phyloP scores from a whole-genome alignment of 2,329 filamentous ascomycete species.

The Exophiala sp. region DNA sequence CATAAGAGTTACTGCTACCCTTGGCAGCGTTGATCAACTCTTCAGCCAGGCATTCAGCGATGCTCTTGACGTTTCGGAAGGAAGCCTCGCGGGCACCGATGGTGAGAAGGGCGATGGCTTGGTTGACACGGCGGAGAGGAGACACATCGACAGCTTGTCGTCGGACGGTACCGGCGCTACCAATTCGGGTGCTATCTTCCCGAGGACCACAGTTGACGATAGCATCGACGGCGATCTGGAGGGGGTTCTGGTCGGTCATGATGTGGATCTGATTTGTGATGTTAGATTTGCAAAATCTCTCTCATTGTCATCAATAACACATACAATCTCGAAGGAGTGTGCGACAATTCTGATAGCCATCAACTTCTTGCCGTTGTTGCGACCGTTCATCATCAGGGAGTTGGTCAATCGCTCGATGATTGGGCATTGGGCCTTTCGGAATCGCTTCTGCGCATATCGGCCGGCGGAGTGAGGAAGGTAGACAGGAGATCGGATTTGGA shows the following conservation, averaged over 20 bases:
- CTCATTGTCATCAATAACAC: constrained; percentile 40
- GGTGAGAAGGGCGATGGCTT: constrained; percentile 98
- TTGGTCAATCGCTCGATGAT: constrained; percentile 99
- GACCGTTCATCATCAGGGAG: constrained; percentile 99
- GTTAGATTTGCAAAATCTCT: neutral
- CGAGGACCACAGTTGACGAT: constrained; percentile 99
- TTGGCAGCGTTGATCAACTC: constrained; percentile 99
- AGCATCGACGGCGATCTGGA: constrained; percentile 98
- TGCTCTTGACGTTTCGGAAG: constrained; percentile 99
- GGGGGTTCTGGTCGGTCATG: constrained; percentile 99
- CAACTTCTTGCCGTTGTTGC: constrained; percentile 99
- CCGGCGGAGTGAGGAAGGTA: constrained; percentile 99
- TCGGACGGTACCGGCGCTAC: constrained; percentile 98
- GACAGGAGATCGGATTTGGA: constrained; percentile 98
- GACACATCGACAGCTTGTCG: constrained; percentile 99
- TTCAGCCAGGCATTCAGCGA: constrained; percentile 98
- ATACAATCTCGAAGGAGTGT: constrained; percentile 98
- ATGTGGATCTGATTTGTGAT: constrained; percentile 76
- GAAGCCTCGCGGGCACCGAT: constrained; percentile 97
- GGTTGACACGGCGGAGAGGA: constrained; percentile 98
- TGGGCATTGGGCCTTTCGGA: constrained; percentile 99
- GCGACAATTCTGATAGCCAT: constrained; percentile 99
- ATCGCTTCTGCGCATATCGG: constrained; percentile 98
- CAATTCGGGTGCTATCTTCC: constrained; percentile 99
- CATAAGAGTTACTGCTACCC: constrained; percentile 99